Conservation (phyloP, 805 yeast genomes). For the Yarrowia divulgata region DNA sequence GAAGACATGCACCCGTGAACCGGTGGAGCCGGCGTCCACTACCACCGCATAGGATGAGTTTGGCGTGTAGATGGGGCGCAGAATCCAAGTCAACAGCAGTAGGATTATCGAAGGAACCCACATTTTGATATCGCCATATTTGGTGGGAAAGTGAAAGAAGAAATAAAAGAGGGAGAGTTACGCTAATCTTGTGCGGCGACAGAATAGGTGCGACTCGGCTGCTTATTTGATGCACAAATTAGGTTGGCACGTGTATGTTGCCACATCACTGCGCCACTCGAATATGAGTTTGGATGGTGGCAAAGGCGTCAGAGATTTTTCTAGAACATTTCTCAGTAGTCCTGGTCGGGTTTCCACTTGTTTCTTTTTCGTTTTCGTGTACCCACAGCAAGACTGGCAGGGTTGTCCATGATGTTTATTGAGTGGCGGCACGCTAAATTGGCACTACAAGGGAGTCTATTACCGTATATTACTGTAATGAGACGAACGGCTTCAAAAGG, state of each 20-base stretch:
- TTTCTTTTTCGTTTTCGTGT: neutral
- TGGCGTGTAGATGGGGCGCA: constrained; percentile 13
- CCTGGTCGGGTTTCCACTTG: neutral
- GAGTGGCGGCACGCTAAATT: constrained; percentile 1
- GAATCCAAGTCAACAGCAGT: constrained; percentile 28
- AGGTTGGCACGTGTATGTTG: constrained; percentile 26
- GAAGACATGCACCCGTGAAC: constrained; percentile 92
- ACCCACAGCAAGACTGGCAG: neutral
- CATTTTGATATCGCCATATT: constrained; percentile 34
- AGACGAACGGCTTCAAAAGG: constrained; percentile 6
- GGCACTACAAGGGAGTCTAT: neutral
- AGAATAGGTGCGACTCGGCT: neutral
- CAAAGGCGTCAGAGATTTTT: neutral
- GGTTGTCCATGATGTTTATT: neutral
- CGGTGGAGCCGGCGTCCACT: constrained; percentile 98
- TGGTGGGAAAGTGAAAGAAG: constrained; percentile 26
- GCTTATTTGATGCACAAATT: constrained; percentile 14
- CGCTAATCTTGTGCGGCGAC: constrained; percentile 22
- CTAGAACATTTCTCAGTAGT: neutral
- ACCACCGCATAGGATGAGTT: constrained; percentile 68
- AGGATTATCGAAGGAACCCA: constrained; percentile 22
- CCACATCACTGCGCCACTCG: constrained; percentile 16
- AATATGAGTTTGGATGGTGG: neutral
- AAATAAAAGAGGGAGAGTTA: constrained; percentile 23
- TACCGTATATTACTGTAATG: neutral